phyloP scores from a whole-genome alignment of 192 early-diverging fungal genomes.

The Cladochytrium replicatum region DNA sequence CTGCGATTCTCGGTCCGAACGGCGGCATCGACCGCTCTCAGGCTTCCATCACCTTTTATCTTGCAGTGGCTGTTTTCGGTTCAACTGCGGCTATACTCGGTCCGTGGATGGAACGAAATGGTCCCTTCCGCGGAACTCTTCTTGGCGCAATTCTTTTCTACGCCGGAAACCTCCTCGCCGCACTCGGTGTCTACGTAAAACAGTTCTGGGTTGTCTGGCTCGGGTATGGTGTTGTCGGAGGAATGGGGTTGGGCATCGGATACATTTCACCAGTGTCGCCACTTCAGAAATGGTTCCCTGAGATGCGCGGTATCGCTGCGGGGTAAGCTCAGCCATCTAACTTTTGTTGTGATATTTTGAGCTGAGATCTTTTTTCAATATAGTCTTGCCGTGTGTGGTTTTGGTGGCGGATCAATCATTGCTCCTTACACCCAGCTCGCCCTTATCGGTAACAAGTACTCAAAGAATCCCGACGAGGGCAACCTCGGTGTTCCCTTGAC shows the following conservation, averaged over 20 bases:
- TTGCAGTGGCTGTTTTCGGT: conserved; percentile 64
- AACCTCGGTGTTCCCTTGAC: conserved; percentile 42
- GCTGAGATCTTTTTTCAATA: no score
- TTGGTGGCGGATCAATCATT: conserved; percentile 62
- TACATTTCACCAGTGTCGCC: conserved; percentile 69
- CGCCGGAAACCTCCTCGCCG: conserved; percentile 55
- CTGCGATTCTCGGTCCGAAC: conserved; percentile 34
- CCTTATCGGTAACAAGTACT: conserved; percentile 32
- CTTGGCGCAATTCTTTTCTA: conserved; percentile 58
- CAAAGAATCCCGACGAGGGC: conserved; percentile 10
- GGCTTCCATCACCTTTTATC: conserved; percentile 62
- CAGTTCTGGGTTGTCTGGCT: conserved; percentile 43
- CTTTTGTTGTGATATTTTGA: no score
- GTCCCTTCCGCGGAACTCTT: conserved; percentile 54
- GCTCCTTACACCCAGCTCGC: conserved; percentile 52
- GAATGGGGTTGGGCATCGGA: conserved; percentile 56
- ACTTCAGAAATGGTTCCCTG: conserved; percentile 73
- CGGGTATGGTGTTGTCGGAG: conserved; percentile 64
- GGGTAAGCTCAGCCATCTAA: no score
- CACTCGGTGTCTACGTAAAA: conserved; percentile 40
- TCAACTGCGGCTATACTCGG: conserved; percentile 57
- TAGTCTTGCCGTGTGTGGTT: conserved; percentile 68
- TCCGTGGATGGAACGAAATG: conserved; percentile 69
- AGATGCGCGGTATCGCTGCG: conserved; percentile 61
- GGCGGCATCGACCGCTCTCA: conserved; percentile 31